phyloP scores from a whole-genome alignment of 139 green algal genomes.

The Desmodesmus armatus region DNA sequence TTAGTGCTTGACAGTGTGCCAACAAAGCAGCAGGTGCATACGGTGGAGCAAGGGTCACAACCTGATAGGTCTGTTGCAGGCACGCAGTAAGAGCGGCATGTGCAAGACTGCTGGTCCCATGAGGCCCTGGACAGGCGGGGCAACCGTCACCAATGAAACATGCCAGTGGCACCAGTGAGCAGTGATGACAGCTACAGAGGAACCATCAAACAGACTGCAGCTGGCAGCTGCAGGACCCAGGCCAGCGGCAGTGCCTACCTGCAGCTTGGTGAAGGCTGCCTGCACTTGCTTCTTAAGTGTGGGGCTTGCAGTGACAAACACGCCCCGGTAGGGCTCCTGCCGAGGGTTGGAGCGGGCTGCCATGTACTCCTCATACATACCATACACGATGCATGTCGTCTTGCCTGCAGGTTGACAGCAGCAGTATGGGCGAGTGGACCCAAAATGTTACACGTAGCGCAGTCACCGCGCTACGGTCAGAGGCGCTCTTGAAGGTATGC shows the following conservation, averaged over 20 bases:
- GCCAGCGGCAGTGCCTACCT: slow-evolving; percentile 16
- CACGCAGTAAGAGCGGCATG: not conserved
- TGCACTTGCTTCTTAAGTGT: slow-evolving; percentile 74
- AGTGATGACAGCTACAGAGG: not conserved
- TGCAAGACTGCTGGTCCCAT: not conserved
- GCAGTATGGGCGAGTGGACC: too few relatives aligned
- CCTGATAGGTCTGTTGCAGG: not conserved
- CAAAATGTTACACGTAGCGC: too few relatives aligned
- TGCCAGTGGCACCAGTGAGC: not conserved
- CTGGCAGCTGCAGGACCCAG: not conserved
- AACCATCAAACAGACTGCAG: not conserved
- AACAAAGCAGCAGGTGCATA: too few relatives aligned
- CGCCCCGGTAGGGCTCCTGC: not conserved
- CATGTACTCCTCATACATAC: not conserved
- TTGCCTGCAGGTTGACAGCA: not conserved
- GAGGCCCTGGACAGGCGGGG: not conserved
- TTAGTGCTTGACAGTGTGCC: too few relatives aligned
- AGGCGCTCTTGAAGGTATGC: not conserved
- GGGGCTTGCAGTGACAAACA: slow-evolving; percentile 78
- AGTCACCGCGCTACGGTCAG: not conserved
- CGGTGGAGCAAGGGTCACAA: too few relatives aligned
- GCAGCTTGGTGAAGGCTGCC: slow-evolving; percentile 69
- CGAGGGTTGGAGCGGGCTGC: not conserved
- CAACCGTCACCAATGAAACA: not conserved
- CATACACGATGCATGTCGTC: not conserved